A percentile compares a stretch with the other conserved stretches of the same genome.
Conservation (phyloP, 1,284 basidiomycete genomes). For the Malassezia equina region DNA sequence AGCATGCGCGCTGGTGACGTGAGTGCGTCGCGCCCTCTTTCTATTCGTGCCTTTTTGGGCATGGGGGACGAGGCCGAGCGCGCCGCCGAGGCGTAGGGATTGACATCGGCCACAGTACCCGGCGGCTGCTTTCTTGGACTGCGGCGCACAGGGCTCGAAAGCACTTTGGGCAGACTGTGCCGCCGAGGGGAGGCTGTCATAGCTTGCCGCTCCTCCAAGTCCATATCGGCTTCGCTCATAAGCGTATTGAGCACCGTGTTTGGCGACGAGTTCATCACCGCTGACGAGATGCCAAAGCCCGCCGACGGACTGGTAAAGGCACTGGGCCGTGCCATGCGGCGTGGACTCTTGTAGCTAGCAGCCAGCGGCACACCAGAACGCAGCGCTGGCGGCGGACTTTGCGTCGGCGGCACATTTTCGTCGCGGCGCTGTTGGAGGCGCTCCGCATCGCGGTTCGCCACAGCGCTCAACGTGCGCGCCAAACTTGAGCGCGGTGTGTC, state of each 20-base stretch:
- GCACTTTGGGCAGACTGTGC: slow-evolving; percentile 17
- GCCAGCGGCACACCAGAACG: slow-evolving; percentile 16
- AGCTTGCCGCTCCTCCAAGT: slow-evolving; percentile 28
- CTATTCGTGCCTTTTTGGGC: neutral
- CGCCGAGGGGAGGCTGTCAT: slow-evolving; percentile 22
- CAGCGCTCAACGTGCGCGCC: slow-evolving; percentile 4
- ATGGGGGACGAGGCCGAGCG: slow-evolving; percentile 4
- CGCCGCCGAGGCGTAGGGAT: slow-evolving; percentile 34
- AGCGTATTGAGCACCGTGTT: slow-evolving; percentile 38
- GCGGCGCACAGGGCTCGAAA: slow-evolving; percentile 24
- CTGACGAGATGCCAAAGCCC: slow-evolving; percentile 30
- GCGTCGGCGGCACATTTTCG: slow-evolving; percentile 1
- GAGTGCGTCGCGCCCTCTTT: neutral
- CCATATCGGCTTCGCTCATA: slow-evolving; percentile 35
- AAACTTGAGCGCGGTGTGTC: neutral
- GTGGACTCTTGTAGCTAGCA: slow-evolving; percentile 8
- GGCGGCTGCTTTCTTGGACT: slow-evolving; percentile 43
- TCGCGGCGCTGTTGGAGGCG: slow-evolving; percentile 4
- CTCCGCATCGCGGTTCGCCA: slow-evolving; percentile 7
- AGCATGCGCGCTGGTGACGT: slow-evolving; percentile 1
- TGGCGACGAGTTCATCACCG: slow-evolving; percentile 39
- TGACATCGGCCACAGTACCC: slow-evolving; percentile 29
- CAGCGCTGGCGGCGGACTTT: neutral
- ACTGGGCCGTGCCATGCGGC: neutral
- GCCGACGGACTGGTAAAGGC: neutral